phyloP scores from a whole-genome alignment of 495 filamentous ascomycete genomes.

The Echria macrotheca region DNA sequence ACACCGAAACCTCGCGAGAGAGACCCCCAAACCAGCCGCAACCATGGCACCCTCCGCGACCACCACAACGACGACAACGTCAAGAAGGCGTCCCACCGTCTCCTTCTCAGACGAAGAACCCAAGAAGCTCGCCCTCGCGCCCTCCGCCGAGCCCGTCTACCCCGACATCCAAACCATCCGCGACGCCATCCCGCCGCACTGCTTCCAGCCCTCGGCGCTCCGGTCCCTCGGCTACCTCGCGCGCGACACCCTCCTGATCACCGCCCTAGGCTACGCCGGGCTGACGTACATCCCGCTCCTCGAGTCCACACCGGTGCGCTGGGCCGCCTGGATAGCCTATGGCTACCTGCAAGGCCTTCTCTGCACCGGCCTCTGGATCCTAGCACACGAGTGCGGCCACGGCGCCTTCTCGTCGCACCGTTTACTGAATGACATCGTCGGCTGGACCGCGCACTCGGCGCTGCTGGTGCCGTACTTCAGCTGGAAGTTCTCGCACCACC shows the following conservation, averaged over 20 bases:
- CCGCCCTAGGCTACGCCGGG: constrained; percentile 58
- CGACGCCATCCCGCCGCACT: constrained; percentile 74
- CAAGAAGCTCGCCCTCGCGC: constrained; percentile 56
- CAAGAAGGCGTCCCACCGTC: constrained; percentile 15
- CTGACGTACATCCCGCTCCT: constrained; percentile 55
- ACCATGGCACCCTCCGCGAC: constrained; percentile 2
- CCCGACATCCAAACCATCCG: constrained; percentile 70
- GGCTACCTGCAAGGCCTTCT: constrained; percentile 70
- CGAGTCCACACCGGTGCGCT: constrained; percentile 50
- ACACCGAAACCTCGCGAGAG: no score
- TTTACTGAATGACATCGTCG: constrained; percentile 74
- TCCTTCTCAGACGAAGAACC: constrained; percentile 17
- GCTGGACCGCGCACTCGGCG: constrained; percentile 74
- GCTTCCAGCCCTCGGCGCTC: constrained; percentile 65
- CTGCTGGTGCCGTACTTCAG: constrained; percentile 85
- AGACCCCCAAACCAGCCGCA: no score
- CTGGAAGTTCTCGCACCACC: constrained; percentile 90
- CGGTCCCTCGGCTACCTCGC: constrained; percentile 60
- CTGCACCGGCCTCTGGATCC: constrained; percentile 77
- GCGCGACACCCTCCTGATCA: constrained; percentile 60
- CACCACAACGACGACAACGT: constrained; percentile 10
- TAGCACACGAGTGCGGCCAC: constrained; percentile 85
- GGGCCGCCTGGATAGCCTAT: constrained; percentile 59
- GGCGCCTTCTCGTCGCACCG: constrained; percentile 78
- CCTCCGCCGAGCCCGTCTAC: constrained; percentile 62